A percentile compares a stretch with the other conserved stretches of the same genome.
phyloP scores from a whole-genome alignment of 345 rosid species.

The Arabidopsis suecica region DNA sequence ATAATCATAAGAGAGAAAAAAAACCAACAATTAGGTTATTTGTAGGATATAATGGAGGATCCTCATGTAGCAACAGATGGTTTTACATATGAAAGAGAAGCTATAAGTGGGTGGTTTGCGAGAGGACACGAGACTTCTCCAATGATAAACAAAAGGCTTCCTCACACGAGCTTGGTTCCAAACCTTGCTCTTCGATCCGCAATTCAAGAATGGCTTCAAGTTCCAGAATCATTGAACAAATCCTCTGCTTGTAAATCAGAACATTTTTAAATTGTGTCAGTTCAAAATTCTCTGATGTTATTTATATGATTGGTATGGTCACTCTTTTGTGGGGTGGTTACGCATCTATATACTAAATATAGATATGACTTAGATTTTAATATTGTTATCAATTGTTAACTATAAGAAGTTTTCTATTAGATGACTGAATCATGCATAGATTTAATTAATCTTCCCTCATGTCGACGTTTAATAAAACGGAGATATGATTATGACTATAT shows the following conservation, averaged over 20 bases:
- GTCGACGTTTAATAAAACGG: neutral
- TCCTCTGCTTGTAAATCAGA: neutral
- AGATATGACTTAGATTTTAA: neutral
- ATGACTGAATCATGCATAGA: neutral
- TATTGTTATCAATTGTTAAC: neutral
- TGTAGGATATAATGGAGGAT: constrained; percentile 79
- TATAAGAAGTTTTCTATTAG: no score
- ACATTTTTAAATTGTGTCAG: neutral
- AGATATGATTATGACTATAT: neutral
- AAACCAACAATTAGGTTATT: neutral
- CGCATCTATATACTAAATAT: neutral
- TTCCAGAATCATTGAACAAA: constrained; percentile 2
- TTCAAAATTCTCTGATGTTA: neutral
- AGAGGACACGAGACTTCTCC: constrained; percentile 68
- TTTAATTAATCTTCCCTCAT: neutral
- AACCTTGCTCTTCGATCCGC: constrained; percentile 56
- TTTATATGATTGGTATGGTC: neutral
- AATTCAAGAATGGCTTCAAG: constrained; percentile 66
- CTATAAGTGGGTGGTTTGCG: constrained; percentile 67
- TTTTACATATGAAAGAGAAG: constrained; percentile 70
- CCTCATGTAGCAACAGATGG: constrained; percentile 87
- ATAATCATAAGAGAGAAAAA: neutral
- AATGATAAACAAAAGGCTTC: constrained; percentile 58
- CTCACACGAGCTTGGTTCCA: constrained; percentile 50
- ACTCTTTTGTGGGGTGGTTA: no score